These are phyloP conservation scores for Nematocida sp. DNA, from an alignment of 371 early-diverging fungal species.

Conservation along the genomic window DNA sequence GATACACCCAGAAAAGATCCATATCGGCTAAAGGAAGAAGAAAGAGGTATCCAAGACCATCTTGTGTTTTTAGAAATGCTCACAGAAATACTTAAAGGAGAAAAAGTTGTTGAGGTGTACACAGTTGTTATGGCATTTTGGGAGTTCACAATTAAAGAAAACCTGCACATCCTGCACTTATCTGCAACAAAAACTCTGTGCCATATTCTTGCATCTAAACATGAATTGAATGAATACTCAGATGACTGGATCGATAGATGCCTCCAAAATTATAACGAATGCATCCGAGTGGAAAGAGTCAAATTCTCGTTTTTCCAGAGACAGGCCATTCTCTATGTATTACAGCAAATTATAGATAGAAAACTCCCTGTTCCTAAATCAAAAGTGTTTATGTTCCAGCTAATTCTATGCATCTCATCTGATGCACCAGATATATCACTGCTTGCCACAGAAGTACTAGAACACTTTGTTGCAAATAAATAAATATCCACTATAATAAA, in stretches of 20 bases:
- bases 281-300: slow-evolving; percentile 16
- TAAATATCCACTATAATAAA: not conserved
- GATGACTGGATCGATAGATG: slow-evolving; percentile 9
- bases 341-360: slow-evolving; percentile 17
- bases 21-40: slow-evolving; percentile 14
- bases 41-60: slow-evolving; percentile 27
- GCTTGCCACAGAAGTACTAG: not conserved
- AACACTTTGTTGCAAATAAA: not conserved
- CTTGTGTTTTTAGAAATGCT: slow-evolving; percentile 31
- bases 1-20: not conserved
- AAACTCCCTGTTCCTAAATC: not conserved
- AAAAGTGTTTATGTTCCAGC: not conserved
- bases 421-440: slow-evolving; percentile 10
- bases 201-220: not conserved
- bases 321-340: slow-evolving; percentile 34
- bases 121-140: slow-evolving; percentile 10
- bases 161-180: slow-evolving; percentile 29
- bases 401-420: slow-evolving; percentile 15
- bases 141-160: not conserved
- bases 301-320: slow-evolving; percentile 34
- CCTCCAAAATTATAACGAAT: slow-evolving; percentile 38
- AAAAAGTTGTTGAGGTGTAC: slow-evolving; percentile 11
- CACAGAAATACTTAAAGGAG: not conserved
- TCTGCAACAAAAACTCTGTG: slow-evolving; percentile 34
- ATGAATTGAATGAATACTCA: slow-evolving; percentile 11